These are phyloP conservation scores for Yarrowia yakushimensis DNA, from an alignment of 805 yeast species.

Conservation along the genomic window DNA sequence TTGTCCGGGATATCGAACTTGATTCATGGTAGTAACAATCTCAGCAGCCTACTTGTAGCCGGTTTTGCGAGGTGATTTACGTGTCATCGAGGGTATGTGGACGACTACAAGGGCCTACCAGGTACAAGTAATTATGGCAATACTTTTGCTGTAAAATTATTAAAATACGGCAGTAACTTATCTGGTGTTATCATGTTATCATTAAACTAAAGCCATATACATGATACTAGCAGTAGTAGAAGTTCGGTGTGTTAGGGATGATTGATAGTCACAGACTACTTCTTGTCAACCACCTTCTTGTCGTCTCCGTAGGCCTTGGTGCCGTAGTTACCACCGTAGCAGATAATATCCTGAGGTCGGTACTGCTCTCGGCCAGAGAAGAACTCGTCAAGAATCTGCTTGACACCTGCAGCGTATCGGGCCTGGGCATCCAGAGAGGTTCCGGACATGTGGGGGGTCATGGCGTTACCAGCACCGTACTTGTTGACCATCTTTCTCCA, in stretches of 20 bases:
- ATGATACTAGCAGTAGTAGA: background rate
- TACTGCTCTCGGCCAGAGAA: constrained; percentile 61
- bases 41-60: too few relatives aligned
- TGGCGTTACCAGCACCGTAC: constrained; percentile 73
- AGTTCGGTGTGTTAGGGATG: background rate
- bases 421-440: constrained; percentile 76
- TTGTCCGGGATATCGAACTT: too few relatives aligned
- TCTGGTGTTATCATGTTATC: too few relatives aligned
- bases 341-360: constrained; percentile 72
- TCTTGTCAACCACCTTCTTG: constrained; percentile 34
- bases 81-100: too few relatives aligned
- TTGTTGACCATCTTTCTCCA: constrained; percentile 69
- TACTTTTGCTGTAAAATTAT: too few relatives aligned
- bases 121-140: too few relatives aligned
- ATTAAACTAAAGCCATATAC: background rate
- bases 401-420: constrained; percentile 67
- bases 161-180: too few relatives aligned
- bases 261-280: constrained; percentile 5
- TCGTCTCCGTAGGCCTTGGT: constrained; percentile 66
- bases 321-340: constrained; percentile 66
- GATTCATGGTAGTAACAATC: too few relatives aligned
- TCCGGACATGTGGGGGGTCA: constrained; percentile 81
- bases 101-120: too few relatives aligned
- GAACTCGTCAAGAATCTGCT: constrained; percentile 60
- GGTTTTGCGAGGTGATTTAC: too few relatives aligned